A percentile compares a stretch with the other conserved stretches of the same genome.
Conservation (phyloP, 805 yeast species). For the Wickerhamiella hasegawae region DNA sequence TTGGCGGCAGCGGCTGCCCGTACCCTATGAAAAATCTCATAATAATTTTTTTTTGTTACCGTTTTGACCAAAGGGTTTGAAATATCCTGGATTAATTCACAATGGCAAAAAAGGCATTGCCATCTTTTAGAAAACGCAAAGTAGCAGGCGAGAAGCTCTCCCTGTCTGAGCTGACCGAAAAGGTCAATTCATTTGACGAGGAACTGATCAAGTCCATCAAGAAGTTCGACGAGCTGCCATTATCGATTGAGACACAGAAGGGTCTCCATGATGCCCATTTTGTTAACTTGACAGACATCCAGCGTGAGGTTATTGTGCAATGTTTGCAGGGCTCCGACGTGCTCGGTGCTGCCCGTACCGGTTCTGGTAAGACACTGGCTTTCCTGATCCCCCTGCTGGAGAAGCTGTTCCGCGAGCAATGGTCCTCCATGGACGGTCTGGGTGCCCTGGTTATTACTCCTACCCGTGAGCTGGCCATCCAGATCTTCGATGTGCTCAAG, state of each 20-base stretch:
- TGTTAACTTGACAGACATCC: conserved; percentile 72
- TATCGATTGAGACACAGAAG: conserved; percentile 42
- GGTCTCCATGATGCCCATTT: conserved; percentile 74
- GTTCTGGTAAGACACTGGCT: conserved; percentile 82
- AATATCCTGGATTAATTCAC: too few species aligned
- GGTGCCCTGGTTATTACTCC: conserved; percentile 87
- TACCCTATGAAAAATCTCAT: too few species aligned
- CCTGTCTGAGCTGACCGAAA: conserved; percentile 4
- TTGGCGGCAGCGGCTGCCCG: too few species aligned
- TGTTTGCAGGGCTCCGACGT: conserved; percentile 67
- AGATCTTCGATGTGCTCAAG: conserved; percentile 74
- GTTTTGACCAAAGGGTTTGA: too few species aligned
- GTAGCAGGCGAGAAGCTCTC: neutral
- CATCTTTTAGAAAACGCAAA: neutral
- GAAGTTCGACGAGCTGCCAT: conserved; percentile 65
- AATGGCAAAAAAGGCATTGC: neutral
- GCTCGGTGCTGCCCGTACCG: conserved; percentile 79
- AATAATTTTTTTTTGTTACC: too few species aligned
- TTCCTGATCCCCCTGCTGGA: conserved; percentile 67
- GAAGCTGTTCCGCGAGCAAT: conserved; percentile 40
- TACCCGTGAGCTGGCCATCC: conserved; percentile 81
- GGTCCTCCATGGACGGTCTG: conserved; percentile 75
- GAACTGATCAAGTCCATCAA: conserved; percentile 20
- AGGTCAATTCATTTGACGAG: conserved; percentile 34
- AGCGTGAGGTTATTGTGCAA: conserved; percentile 56